Percentiles rank a stretch among this genome's conserved stretches.
Conservation (phyloP, 2,329 filamentous ascomycete species). For the Ophiostoma fasciatum region DNA sequence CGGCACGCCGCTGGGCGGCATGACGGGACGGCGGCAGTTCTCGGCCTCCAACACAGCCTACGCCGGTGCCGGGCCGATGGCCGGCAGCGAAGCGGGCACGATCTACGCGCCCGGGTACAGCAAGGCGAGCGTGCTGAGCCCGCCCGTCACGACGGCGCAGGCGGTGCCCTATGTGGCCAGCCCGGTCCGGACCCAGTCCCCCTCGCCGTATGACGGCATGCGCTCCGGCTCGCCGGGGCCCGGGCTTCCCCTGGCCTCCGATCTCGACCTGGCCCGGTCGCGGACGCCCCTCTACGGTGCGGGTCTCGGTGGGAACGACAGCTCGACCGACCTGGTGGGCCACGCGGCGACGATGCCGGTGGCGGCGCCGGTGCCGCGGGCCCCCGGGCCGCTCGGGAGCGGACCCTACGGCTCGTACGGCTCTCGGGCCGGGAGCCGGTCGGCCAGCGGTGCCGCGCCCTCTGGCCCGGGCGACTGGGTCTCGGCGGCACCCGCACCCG, state of each 20-base stretch:
- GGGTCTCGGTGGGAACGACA: constrained; percentile 33
- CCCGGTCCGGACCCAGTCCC: constrained; percentile 7
- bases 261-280: constrained; percentile 13
- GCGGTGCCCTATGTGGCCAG: constrained; percentile 1
- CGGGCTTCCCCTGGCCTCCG: constrained; percentile 21
- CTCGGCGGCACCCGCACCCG: constrained; percentile 27
- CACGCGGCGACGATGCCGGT: constrained; percentile 38
- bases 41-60: constrained; percentile 5
- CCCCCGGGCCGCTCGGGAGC: background rate
- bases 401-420: background rate
- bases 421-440: background rate
- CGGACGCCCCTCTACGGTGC: constrained; percentile 32
- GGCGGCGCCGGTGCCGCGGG: constrained; percentile 9
- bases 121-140: constrained; percentile 6
- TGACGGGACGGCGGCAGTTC: constrained; percentile 16
- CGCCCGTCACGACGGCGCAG: constrained; percentile 3
- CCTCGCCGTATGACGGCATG: constrained; percentile 3
- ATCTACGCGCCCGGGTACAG: constrained; percentile 11
- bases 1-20: constrained; percentile 30
- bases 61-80: background rate
- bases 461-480: constrained; percentile 8
- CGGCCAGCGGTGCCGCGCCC: background rate
- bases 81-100: constrained; percentile 7
- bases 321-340: constrained; percentile 35
- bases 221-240: constrained; percentile 12